A percentile compares a stretch with the other conserved stretches of the same genome.
Evolutionary conservation across 116 monocot species (phyloP).

Genomic region (Cymodocea nodosa): DNA sequence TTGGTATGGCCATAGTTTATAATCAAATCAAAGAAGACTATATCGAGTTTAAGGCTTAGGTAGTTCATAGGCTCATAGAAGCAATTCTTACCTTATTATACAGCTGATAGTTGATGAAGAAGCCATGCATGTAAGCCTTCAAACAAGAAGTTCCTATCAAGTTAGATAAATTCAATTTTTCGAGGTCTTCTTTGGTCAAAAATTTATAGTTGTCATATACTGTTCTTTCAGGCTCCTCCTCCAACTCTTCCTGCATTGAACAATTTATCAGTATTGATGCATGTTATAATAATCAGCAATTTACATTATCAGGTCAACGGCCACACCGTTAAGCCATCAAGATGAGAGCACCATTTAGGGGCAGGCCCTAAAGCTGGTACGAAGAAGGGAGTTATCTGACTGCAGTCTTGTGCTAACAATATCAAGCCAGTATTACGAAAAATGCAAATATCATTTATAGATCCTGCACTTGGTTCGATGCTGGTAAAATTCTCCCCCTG

Average conservation of each 20-base stretch:
- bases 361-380: slow-evolving; percentile 87
- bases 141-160: slow-evolving; percentile 56
- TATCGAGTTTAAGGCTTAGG: neutral
- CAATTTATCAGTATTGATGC: neutral
- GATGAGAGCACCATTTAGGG: slow-evolving; percentile 83
- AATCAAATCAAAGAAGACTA: no score
- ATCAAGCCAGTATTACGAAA: slow-evolving; percentile 81
- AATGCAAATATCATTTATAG: slow-evolving; percentile 73
- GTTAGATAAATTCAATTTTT: slow-evolving; percentile 53
- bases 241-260: slow-evolving; percentile 73
- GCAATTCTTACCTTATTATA: slow-evolving; percentile 60
- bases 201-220: slow-evolving; percentile 87
- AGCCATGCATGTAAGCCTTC: slow-evolving; percentile 79
- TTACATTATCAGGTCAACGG: neutral
- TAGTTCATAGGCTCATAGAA: neutral
- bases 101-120: slow-evolving; percentile 44
- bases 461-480: slow-evolving; percentile 62
- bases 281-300: neutral
- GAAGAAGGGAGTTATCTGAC: slow-evolving; percentile 82
- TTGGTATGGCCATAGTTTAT: no score
- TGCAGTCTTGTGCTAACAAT: slow-evolving; percentile 66
- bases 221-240: slow-evolving; percentile 48
- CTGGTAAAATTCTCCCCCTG: slow-evolving; percentile 83
- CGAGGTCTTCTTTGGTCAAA: slow-evolving; percentile 82
- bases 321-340: slow-evolving; percentile 68